Evolutionary conservation across 371 early-diverging fungal species (phyloP), one percentile per base, ranked within the genome.

Genomic region (Mucor velutinosus): DNA sequence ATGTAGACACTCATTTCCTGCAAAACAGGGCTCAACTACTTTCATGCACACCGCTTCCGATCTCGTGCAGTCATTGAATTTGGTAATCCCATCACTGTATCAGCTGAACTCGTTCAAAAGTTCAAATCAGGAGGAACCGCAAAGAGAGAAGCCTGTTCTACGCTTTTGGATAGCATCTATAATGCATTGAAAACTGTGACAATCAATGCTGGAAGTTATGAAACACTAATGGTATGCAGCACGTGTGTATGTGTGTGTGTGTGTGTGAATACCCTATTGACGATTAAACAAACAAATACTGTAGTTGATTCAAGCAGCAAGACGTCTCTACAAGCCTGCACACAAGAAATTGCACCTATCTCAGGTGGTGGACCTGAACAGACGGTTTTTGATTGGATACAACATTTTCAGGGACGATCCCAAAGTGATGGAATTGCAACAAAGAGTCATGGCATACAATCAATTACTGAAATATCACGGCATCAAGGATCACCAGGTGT

Each of bases 41-140:
- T 97, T 78, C 93, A 97, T 76, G 93, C 97, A 7, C 90, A 96
- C 80, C 89, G 89, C 69, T 97, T 97, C 85, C 88, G 97, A 45
- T 95, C 96, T 4, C 86, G 96, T 55, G 97, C 97, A 15, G 96
- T 97, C 7, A 88, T 97, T 53, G 97, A 97, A 74, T 97, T 92
- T 83, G 97, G 98, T n/a, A 85, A 92, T 30, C 95, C 95, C 0
- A 86, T 97, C 51, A 82, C 87, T 3, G 82, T 97, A 4, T 78
- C 90, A 3, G 69, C 75, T 11, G 91, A 90, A 67, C 74, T 91
- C 11, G 94, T 97, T 8, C 91, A 89, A 32, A 76, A 84, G 75
- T 97, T 89, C 79, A 88, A 86, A 64, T 69, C 73, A 37, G 97
- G 97, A 55, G 98, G 98, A 4, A 64, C 75, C 0, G 87, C 88